A percentile compares a stretch with the other conserved stretches of the same genome.
Conservation (phyloP, 306 rosid species). For the Quillaja saponaria region DNA sequence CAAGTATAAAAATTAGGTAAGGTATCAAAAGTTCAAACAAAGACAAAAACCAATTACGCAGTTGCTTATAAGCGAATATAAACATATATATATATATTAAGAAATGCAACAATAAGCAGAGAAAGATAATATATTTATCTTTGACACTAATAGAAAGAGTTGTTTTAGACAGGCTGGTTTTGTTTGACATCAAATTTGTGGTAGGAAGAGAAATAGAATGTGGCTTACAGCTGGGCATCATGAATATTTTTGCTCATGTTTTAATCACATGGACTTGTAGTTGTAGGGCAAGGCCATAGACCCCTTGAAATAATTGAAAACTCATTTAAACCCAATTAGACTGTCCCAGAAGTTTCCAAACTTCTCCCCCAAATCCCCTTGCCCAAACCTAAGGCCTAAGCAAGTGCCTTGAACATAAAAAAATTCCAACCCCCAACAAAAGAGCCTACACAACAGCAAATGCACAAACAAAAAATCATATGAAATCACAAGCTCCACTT, state of each 20-base stretch:
- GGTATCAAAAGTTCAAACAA: neutral
- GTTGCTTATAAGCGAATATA: conserved; percentile 22
- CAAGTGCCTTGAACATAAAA: neutral
- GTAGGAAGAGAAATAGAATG: conserved; percentile 34
- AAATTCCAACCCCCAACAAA: neutral
- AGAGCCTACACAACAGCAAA: neutral
- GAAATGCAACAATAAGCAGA: conserved; percentile 25
- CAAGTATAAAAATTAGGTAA: conserved; percentile 2
- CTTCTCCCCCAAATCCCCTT: no score
- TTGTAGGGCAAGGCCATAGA: conserved; percentile 20
- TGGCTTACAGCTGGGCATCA: conserved; percentile 53
- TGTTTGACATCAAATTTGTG: conserved; percentile 30
- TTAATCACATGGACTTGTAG: conserved; percentile 37
- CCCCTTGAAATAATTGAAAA: conserved; percentile 16
- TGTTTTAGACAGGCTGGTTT: conserved; percentile 22
- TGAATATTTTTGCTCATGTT: conserved; percentile 25
- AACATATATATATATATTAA: conserved; percentile 3
- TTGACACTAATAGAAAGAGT: no score
- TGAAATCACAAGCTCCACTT: neutral
- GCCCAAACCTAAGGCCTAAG: no score
- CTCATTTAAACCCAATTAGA: no score
- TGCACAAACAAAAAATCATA: neutral
- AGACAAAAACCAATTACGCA: conserved; percentile 6
- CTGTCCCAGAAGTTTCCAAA: no score
- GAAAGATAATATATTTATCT: conserved; percentile 4